A percentile compares a stretch with the other conserved stretches of the same genome.
These are phyloP conservation scores for Diplodia sapinea DNA, from an alignment of 2,329 filamentous ascomycete genomes.

Conservation along the genomic window DNA sequence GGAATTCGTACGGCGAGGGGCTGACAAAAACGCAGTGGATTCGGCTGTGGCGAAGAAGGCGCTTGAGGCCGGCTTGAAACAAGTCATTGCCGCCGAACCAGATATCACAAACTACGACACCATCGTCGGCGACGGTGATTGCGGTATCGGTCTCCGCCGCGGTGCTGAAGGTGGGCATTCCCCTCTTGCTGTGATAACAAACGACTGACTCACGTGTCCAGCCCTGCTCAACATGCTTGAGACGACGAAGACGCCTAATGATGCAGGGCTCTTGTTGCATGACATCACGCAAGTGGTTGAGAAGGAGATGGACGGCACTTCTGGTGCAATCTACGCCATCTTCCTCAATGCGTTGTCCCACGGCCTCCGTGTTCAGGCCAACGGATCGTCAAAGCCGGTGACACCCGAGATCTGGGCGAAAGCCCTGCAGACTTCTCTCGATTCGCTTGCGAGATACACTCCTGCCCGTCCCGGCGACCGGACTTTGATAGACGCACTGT, in stretches of 20 bases:
- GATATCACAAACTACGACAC: slow-evolving; percentile 74
- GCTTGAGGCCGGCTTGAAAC: slow-evolving; percentile 63
- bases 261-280: slow-evolving; percentile 65
- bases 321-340: slow-evolving; percentile 81
- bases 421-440: slow-evolving; percentile 73
- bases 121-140: slow-evolving; percentile 88
- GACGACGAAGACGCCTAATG: slow-evolving; percentile 55
- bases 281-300: slow-evolving; percentile 69
- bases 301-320: slow-evolving; percentile 74
- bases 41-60: slow-evolving; percentile 56
- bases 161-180: slow-evolving; percentile 71
- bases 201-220: slow-evolving; percentile 32
- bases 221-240: slow-evolving; percentile 52
- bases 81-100: slow-evolving; percentile 68
- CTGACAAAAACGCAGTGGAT: slow-evolving; percentile 53
- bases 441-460: slow-evolving; percentile 80
- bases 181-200: neutral
- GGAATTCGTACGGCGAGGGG: neutral
- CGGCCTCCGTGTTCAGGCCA: slow-evolving; percentile 63
- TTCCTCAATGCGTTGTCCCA: slow-evolving; percentile 86
- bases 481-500: slow-evolving; percentile 86
- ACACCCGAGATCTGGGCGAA: slow-evolving; percentile 64
- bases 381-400: slow-evolving; percentile 52
- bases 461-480: slow-evolving; percentile 88
- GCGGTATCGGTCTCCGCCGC: slow-evolving; percentile 82